A percentile compares a stretch with the other conserved stretches of the same genome.
Evolutionary conservation across 2,329 filamentous ascomycete genomes (phyloP).

Genomic region (Fusarium verticillioides): DNA sequence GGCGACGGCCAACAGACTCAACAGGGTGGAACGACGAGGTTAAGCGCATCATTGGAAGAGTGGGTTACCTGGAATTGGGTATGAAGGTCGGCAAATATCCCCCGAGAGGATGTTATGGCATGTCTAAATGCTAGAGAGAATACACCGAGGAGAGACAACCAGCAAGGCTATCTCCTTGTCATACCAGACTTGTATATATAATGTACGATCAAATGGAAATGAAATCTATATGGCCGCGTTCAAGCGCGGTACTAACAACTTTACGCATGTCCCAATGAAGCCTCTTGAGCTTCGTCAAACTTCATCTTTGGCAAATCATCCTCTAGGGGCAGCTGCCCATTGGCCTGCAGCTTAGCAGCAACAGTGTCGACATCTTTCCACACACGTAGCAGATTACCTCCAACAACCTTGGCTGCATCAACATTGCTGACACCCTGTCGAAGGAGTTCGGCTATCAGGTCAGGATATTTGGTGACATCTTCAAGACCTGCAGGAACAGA

Average conservation of each 20-base stretch:
- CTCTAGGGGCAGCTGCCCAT: constrained; percentile 64
- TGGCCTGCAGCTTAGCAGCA: constrained; percentile 71
- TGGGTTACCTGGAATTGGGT: neutral
- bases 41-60: constrained; percentile 22
- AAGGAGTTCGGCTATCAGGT: constrained; percentile 80
- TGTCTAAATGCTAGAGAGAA: neutral
- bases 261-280: constrained; percentile 3
- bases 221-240: constrained; percentile 14
- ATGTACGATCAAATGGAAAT: constrained; percentile 44
- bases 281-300: constrained; percentile 18
- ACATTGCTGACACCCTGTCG: constrained; percentile 77
- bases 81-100: neutral
- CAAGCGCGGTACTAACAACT: neutral
- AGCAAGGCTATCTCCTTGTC: constrained; percentile 30
- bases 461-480: constrained; percentile 86
- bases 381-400: constrained; percentile 84
- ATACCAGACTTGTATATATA: constrained; percentile 49
- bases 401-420: constrained; percentile 80
- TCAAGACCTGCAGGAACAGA: constrained; percentile 78
- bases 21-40: constrained; percentile 60
- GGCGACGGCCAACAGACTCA: constrained; percentile 69
- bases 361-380: constrained; percentile 83
- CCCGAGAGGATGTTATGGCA: neutral
- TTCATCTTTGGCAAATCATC: constrained; percentile 55
- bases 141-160: constrained; percentile 4